Evolutionary conservation across 306 rosid genomes (phyloP).

Genomic region (Glycine soja): DNA sequence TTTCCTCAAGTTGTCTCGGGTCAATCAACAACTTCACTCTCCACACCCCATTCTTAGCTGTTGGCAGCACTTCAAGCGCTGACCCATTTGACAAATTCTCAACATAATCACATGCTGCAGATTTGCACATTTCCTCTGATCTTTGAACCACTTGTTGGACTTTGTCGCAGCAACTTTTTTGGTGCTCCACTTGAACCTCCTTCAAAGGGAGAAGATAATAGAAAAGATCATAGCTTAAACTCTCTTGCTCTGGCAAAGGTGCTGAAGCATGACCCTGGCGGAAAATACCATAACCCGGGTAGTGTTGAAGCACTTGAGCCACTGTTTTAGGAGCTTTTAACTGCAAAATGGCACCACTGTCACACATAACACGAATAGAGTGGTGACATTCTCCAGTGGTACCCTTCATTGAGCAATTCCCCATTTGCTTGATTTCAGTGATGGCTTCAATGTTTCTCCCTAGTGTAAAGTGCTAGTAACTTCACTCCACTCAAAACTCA

Average conservation of each 20-base stretch:
- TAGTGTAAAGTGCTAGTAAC: too few relatives aligned
- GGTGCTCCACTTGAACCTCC: background rate
- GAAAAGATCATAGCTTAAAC: conserved; percentile 55
- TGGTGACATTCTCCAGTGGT: conserved; percentile 60
- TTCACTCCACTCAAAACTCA: background rate
- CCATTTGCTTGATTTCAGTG: conserved; percentile 57
- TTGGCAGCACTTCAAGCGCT: conserved; percentile 64
- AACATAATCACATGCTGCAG: conserved; percentile 53
- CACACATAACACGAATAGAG: conserved; percentile 63
- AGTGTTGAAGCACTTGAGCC: conserved; percentile 57
- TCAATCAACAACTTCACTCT: conserved; percentile 69
- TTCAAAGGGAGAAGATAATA: conserved; percentile 73
- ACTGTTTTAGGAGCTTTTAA: conserved; percentile 67
- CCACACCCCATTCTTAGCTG: conserved; percentile 70
- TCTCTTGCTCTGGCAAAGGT: conserved; percentile 55
- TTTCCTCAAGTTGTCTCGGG: conserved; percentile 66
- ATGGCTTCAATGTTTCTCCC: too few relatives aligned
- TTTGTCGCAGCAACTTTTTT: background rate
- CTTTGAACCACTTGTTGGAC: background rate
- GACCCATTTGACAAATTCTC: conserved; percentile 57
- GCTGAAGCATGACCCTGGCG: conserved; percentile 56
- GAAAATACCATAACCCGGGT: conserved; percentile 66
- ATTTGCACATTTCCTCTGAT: conserved; percentile 18
- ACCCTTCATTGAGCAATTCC: conserved; percentile 71
- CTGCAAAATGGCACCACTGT: conserved; percentile 62